Evolutionary conservation across 2,329 filamentous ascomycete genomes (phyloP), one percentile per base, ranked within the genome.

Genomic region (Eutypella sp.): DNA sequence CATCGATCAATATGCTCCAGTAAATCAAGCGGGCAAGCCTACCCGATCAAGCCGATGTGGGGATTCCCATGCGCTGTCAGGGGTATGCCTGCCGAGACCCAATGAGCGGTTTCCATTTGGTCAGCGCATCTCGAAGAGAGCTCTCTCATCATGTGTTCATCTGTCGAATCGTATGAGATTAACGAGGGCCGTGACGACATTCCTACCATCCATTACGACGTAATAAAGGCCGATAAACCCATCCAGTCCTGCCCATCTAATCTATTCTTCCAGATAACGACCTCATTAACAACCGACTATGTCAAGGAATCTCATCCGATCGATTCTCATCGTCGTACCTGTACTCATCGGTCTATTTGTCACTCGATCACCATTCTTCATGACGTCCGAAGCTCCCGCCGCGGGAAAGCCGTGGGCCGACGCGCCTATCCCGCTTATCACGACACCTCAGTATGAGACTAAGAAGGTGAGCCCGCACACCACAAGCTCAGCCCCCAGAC

Each of bases 381-480:
- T 71, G 68, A 54, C 65, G 23, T 59, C 64, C 10, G 43, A 54
- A 1, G 42, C 65, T 5, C 62, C 63, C 0, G 53, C 60, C 7
- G 47, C 50, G 15, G 43, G 44, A 13, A 63, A 60, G 41, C 60
- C 65, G 3, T 82, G 78, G 78, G 78, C 77, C 2, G 76, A 81
- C 56, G 62, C 66, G 29, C 78, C 78, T 27, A 71, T 81, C 61
- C 68, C 69, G 57, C 67, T 82, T 46, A 69, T 82, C 38, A 62
- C 66, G 3, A 81, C 78, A 45, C 78, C 78, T 16, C 71, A 75
- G 48, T 75, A 68, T 51, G 67, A 69, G 56, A 76, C 74, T 3
- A 71, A 73, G 48, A 75, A 75, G 68, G 74, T 76, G 13, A 39
- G 15, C 4, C 48, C 45, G 45, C 37, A 22, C 15, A 19, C 18